Conservation (phyloP, 2,329 filamentous ascomycete genomes). For the Akanthomyces lecanii region DNA sequence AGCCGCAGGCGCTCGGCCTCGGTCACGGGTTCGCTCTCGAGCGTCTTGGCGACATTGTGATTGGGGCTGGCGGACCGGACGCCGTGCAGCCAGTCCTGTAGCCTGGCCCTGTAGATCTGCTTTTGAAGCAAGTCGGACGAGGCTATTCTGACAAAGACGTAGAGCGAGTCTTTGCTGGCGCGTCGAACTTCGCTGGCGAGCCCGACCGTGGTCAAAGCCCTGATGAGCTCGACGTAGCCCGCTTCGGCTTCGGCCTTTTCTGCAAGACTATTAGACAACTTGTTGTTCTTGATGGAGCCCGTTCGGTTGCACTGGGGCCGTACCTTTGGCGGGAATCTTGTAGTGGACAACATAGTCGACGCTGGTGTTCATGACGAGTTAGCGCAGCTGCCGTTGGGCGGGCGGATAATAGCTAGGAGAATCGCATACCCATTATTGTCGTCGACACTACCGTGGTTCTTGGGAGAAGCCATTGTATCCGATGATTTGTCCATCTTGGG, state of each 20-base stretch:
- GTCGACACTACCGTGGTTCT: constrained; percentile 15
- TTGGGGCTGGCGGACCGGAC: constrained; percentile 74
- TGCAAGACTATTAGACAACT: constrained; percentile 30
- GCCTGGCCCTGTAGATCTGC: constrained; percentile 80
- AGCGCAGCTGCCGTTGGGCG: background rate
- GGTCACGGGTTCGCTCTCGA: constrained; percentile 71
- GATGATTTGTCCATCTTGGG: constrained; percentile 1
- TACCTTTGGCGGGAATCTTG: constrained; percentile 65
- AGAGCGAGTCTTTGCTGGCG: constrained; percentile 68
- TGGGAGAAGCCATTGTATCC: background rate
- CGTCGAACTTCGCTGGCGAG: constrained; percentile 82
- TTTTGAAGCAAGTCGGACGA: constrained; percentile 70
- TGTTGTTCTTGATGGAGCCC: background rate
- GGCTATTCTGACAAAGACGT: constrained; percentile 79
- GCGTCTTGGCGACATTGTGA: constrained; percentile 63
- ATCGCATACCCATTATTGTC: constrained; percentile 11
- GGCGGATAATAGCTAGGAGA: background rate
- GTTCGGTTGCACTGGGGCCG: constrained; percentile 21
- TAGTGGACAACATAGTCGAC: constrained; percentile 90
- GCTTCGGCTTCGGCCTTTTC: constrained; percentile 66
- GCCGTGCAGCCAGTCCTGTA: constrained; percentile 92
- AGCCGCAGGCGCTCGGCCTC: constrained; percentile 85
- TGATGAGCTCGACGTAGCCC: constrained; percentile 72
- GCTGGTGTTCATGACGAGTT: constrained; percentile 33
- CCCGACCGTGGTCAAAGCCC: constrained; percentile 72